Evolutionary conservation across 306 rosid species (phyloP).

Genomic region (Quercus variabilis): DNA sequence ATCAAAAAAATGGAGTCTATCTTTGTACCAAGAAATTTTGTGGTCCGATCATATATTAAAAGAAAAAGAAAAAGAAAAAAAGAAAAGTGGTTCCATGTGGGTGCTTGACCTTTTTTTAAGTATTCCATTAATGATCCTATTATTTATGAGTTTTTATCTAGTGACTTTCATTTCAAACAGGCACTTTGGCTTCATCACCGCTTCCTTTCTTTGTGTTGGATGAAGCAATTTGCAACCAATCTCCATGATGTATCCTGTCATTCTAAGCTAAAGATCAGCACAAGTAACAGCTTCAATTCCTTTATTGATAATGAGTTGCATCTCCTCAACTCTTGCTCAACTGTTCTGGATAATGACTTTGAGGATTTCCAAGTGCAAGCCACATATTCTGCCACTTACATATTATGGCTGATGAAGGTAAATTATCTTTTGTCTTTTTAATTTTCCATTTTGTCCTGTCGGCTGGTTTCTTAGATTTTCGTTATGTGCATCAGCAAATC

Average conservation of each 20-base stretch:
- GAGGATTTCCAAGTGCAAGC: constrained; percentile 80
- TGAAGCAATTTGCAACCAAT: constrained; percentile 34
- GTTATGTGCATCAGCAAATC: constrained; percentile 37
- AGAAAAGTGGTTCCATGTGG: not conserved
- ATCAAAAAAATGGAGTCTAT: not conserved
- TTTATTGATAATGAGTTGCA: constrained; percentile 54
- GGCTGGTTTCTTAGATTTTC: constrained; percentile 18
- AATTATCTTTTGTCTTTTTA: not conserved
- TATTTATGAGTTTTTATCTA: not conserved
- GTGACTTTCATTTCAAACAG: constrained; percentile 35
- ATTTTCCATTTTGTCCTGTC: not conserved
- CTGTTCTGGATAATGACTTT: constrained; percentile 44
- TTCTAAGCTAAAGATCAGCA: constrained; percentile 27
- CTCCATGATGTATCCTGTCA: constrained; percentile 18
- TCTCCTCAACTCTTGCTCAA: constrained; percentile 52
- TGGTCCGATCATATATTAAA: not conserved
- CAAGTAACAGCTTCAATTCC: constrained; percentile 17
- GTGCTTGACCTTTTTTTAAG: not conserved
- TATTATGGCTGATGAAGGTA: constrained; percentile 72
- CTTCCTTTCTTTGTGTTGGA: constrained; percentile 65
- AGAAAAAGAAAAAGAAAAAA: too few relatives aligned
- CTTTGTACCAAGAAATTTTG: not conserved
- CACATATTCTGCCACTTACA: constrained; percentile 46
- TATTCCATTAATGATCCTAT: not conserved
- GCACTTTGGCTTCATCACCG: constrained; percentile 95